phyloP scores from a whole-genome alignment of 179 eudicot species.

The Nepenthes alata region DNA sequence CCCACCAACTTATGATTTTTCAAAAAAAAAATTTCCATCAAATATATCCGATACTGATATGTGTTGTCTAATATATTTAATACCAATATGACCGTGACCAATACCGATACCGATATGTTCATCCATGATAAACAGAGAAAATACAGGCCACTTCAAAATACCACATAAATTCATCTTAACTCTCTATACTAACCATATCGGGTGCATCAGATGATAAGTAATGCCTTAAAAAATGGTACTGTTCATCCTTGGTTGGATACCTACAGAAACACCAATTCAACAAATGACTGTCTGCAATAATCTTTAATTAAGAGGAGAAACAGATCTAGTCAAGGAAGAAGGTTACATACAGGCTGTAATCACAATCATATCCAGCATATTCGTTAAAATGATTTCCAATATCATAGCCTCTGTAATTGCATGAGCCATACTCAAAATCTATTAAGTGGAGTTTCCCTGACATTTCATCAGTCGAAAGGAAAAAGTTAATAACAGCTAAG shows the following conservation, averaged over 20 bases:
- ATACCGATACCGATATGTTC: no score
- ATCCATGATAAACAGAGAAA: no score
- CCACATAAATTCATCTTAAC: neutral
- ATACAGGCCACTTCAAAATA: no score
- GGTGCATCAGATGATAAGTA: slow-evolving; percentile 63
- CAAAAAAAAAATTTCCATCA: no score
- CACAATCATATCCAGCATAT: slow-evolving; percentile 96
- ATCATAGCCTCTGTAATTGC: slow-evolving; percentile 93
- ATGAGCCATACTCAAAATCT: slow-evolving; percentile 95
- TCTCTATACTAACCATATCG: slow-evolving; percentile 31
- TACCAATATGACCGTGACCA: no score
- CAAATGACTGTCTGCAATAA: slow-evolving; percentile 5
- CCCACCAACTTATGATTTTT: no score
- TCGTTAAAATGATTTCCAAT: slow-evolving; percentile 95
- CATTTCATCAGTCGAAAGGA: neutral
- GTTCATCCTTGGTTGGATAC: slow-evolving; percentile 82
- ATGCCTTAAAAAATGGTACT: slow-evolving; percentile 85
- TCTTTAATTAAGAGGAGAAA: slow-evolving; percentile 4
- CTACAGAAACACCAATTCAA: slow-evolving; percentile 30
- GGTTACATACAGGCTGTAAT: slow-evolving; percentile 67
- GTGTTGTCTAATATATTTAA: no score
- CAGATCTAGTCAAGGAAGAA: neutral
- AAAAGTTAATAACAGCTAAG: neutral
- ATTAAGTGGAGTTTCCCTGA: slow-evolving; percentile 85
- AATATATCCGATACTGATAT: no score